Percentiles rank a stretch among this genome's conserved stretches.
phyloP scores from a whole-genome alignment of 148 eudicot species.

The Rhododendron ovatum region DNA sequence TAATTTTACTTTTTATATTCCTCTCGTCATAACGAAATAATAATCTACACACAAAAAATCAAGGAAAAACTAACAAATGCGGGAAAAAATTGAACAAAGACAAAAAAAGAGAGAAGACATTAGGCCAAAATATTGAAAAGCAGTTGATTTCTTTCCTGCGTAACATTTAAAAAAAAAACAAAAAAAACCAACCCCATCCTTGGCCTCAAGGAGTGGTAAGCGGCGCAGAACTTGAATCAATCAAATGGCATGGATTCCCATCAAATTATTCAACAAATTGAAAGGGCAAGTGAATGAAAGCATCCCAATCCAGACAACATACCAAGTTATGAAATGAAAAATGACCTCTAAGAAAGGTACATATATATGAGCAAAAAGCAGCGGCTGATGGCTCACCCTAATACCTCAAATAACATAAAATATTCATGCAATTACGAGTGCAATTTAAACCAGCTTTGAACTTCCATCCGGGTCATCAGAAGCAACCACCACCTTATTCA shows the following conservation, averaged over 20 bases:
- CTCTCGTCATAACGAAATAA: too few relatives aligned
- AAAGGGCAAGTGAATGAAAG: neutral
- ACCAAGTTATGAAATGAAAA: neutral
- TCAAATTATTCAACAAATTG: neutral
- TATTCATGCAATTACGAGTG: neutral
- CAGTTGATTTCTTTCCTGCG: too few relatives aligned
- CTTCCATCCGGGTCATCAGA: neutral
- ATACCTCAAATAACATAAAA: neutral
- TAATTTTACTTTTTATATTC: too few relatives aligned
- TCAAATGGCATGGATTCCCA: neutral
- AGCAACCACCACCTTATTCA: neutral
- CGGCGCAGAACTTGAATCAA: neutral
- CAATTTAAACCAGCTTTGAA: neutral
- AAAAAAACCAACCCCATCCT: too few relatives aligned
- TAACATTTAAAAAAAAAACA: too few relatives aligned
- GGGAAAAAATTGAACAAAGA: too few relatives aligned
- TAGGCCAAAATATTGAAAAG: too few relatives aligned
- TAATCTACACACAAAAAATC: too few relatives aligned
- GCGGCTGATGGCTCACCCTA: neutral
- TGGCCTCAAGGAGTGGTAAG: neutral
- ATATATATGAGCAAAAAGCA: neutral
- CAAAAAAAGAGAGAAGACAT: too few relatives aligned
- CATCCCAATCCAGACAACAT: neutral
- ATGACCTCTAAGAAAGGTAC: neutral
- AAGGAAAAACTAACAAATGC: too few relatives aligned